These are phyloP conservation scores for Aspergillus saccharolyticus DNA, from an alignment of 495 filamentous ascomycete genomes.

Conservation along the genomic window DNA sequence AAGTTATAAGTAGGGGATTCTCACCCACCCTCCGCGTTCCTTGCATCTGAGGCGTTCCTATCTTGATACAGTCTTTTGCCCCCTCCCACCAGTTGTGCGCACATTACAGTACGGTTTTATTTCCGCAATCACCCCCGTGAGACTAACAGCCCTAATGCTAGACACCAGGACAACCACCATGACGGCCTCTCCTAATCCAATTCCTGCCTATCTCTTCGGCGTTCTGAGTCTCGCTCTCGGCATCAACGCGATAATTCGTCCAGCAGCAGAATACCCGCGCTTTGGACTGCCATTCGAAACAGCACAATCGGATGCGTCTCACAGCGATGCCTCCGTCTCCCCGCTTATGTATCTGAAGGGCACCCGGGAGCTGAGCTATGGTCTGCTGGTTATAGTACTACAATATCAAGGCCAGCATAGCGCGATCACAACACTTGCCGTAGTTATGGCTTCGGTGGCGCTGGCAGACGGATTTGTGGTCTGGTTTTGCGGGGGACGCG, in stretches of 20 bases:
- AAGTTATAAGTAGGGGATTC: too few species aligned
- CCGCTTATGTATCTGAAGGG: conserved; percentile 11
- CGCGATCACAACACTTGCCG: conserved; percentile 2
- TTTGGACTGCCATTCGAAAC: conserved; percentile 10
- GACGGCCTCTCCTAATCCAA: conserved; percentile 9
- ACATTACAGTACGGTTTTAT: too few species aligned
- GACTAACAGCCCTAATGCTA: too few species aligned
- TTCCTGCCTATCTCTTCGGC: conserved; percentile 8
- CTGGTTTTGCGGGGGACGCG: background rate
- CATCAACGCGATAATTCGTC: conserved; percentile 15
- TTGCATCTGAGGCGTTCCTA: too few species aligned
- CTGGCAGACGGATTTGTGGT: conserved; percentile 5
- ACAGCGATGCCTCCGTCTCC: background rate
- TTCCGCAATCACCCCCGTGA: too few species aligned
- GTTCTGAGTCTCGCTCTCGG: conserved; percentile 6
- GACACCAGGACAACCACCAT: too few species aligned
- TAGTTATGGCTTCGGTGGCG: background rate
- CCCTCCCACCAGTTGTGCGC: too few species aligned
- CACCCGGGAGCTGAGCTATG: conserved; percentile 10
- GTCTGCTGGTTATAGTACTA: conserved; percentile 3
- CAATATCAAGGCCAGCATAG: conserved; percentile 5
- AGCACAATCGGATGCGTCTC: background rate
- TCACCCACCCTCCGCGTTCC: too few species aligned
- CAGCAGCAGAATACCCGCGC: conserved; percentile 5
- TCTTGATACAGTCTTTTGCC: too few species aligned